A percentile compares a stretch with the other conserved stretches of the same genome.
These are phyloP conservation scores for Podila clonocystis DNA, from an alignment of 192 early-diverging fungal genomes.

Conservation along the genomic window DNA sequence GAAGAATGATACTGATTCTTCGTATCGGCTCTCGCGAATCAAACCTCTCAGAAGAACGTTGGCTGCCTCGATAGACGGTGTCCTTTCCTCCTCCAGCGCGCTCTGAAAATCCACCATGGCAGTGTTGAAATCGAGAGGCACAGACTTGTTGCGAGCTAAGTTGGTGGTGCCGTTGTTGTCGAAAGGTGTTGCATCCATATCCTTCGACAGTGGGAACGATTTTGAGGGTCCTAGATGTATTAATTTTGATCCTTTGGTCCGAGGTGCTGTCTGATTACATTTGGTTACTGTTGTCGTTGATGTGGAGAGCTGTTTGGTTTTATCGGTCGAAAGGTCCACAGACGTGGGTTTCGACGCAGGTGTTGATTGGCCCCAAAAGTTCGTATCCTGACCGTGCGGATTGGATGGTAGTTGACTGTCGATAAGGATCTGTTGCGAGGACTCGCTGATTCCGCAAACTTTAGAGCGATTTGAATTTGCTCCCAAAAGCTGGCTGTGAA, in stretches of 20 bases:
- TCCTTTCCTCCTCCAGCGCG: constrained; percentile 18
- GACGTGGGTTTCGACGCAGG: too few species aligned
- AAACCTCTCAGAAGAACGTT: constrained; percentile 20
- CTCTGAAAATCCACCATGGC: constrained; percentile 10
- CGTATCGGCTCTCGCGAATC: constrained; percentile 18
- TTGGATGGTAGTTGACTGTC: too few species aligned
- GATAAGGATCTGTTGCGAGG: not conserved
- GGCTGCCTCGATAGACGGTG: constrained; percentile 26
- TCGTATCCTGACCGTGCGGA: too few species aligned
- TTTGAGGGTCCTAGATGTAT: not conserved
- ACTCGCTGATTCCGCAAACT: not conserved
- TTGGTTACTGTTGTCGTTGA: too few species aligned
- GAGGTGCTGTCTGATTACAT: too few species aligned
- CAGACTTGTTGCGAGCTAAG: not conserved
- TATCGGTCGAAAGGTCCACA: too few species aligned
- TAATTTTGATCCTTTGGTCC: not conserved
- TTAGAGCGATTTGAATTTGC: not conserved
- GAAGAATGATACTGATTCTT: constrained; percentile 35
- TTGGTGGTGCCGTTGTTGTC: not conserved
- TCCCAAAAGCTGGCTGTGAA: constrained; percentile 6
- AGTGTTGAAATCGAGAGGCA: constrained; percentile 10
- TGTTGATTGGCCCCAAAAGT: too few species aligned
- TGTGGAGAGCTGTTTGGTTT: too few species aligned
- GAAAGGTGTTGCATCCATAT: too few species aligned
- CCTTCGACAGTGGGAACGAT: not conserved